Evolutionary conservation across 2,329 filamentous ascomycete species (phyloP), one percentile per base, ranked within the genome.

Genomic region (Hyphodiscus sp.): DNA sequence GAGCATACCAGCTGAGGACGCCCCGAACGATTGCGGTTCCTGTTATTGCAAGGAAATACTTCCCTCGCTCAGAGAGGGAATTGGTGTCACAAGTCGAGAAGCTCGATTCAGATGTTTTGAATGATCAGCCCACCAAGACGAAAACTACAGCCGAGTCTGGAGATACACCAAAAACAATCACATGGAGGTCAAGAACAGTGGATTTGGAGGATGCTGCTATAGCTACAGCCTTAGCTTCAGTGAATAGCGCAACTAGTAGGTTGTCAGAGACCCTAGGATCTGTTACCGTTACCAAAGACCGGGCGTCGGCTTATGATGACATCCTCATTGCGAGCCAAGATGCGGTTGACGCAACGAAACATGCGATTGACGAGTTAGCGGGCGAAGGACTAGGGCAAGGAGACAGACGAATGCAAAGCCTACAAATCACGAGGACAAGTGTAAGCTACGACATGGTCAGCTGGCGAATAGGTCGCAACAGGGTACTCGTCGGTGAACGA

Each of bases 371-470:
- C 60, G 94, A 97, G 69, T 76, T 96, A 53, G 81, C 82, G 49
- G 84, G 81, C 55, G 94, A 99, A 68, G 88, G 90, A 1, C 82
- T 96, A 15, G 81, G 89, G 20, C 88, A 90, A 68, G 85, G 89
- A 53, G 92, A 99, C 66, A 74, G 82, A 38, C 83, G 90, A 53
- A 91, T 99, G 84, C 94, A 99, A 71, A 85, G 91, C 63, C 75
- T 99, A 45, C 91, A 96, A 61, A 87, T 99, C 54, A 95, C 91
- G 2, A 86, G 88, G 57, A 95, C 95, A 0, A 91, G 92, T 1
- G 89, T 97, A 53, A 95, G 94, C 70, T 97, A 95, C 69, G 89
- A 89, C 61, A 83, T 96, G 70, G 87, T 99, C 53, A 91, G 89
- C 66, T 97, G 91, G 91, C 82, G 94, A 68, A 89, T 97, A 59